Conservation (phyloP, 192 early-diverging fungal genomes). For the Diversispora epigaea region DNA sequence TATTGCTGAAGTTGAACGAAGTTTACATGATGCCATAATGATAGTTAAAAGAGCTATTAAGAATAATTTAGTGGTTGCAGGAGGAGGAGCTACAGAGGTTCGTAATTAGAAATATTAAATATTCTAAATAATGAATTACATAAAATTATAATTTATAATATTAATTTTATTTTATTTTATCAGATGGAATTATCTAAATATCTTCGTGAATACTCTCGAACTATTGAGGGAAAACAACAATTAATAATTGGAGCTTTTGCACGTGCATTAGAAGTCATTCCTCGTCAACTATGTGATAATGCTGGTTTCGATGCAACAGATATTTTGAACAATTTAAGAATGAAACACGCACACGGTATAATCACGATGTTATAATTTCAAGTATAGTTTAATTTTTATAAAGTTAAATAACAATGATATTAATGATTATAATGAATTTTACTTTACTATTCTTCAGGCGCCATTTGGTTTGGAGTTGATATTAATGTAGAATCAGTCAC, state of each 20-base stretch:
- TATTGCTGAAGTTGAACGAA: constrained; percentile 97
- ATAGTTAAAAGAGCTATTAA: constrained; percentile 97
- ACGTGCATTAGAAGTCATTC: constrained; percentile 94
- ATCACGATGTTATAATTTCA: background rate
- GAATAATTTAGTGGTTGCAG: constrained; percentile 94
- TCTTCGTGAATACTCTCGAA: constrained; percentile 86
- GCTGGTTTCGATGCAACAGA: constrained; percentile 98
- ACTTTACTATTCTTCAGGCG: constrained; percentile 41
- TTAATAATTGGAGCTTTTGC: constrained; percentile 93
- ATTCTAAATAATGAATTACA: background rate
- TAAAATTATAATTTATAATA: background rate
- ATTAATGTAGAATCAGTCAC: constrained; percentile 83
- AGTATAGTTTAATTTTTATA: background rate
- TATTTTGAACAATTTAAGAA: constrained; percentile 94
- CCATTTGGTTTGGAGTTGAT: constrained; percentile 91
- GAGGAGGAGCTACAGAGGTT: constrained; percentile 93
- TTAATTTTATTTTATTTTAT: constrained; percentile 5
- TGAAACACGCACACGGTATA: constrained; percentile 79
- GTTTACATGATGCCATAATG: constrained; percentile 99
- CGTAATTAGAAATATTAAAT: background rate
- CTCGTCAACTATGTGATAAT: constrained; percentile 98
- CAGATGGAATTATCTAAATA: constrained; percentile 96
- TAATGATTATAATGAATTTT: background rate
- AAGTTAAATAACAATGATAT: background rate
- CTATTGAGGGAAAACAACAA: constrained; percentile 98